Conservation (phyloP, 2,329 filamentous ascomycete genomes). For the Rachicladosporium sp. region DNA sequence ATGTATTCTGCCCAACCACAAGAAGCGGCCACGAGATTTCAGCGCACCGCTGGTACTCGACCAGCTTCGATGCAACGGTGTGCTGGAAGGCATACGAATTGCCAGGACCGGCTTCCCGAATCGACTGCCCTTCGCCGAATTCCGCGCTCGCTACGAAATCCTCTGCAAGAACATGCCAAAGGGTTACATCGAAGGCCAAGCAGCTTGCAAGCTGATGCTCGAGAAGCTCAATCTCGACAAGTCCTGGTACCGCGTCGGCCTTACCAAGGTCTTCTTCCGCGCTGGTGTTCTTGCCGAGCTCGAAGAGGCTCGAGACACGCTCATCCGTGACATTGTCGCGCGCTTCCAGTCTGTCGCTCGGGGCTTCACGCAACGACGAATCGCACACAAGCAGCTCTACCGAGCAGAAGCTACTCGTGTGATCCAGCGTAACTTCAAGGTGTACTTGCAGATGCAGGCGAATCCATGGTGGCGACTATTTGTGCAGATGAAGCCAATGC, state of each 20-base stretch:
- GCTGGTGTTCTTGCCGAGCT: slow-evolving; percentile 91
- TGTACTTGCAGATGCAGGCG: slow-evolving; percentile 77
- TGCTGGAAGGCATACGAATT: slow-evolving; percentile 95
- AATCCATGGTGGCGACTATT: slow-evolving; percentile 98
- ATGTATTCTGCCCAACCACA: slow-evolving; percentile 95
- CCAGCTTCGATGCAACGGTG: slow-evolving; percentile 96
- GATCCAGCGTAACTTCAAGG: slow-evolving; percentile 85
- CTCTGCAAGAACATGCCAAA: slow-evolving; percentile 80
- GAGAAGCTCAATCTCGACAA: slow-evolving; percentile 78
- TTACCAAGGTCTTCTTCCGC: slow-evolving; percentile 97
- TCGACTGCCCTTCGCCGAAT: slow-evolving; percentile 80
- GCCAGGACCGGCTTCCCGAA: slow-evolving; percentile 96
- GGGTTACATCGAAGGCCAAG: slow-evolving; percentile 82
- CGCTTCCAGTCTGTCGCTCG: slow-evolving; percentile 85
- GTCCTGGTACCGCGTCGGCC: slow-evolving; percentile 78
- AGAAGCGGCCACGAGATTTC: slow-evolving; percentile 89
- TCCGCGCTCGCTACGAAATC: slow-evolving; percentile 90
- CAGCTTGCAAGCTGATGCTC: slow-evolving; percentile 75
- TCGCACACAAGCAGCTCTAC: slow-evolving; percentile 87
- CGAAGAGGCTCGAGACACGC: slow-evolving; percentile 83
- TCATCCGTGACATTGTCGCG: slow-evolving; percentile 89
- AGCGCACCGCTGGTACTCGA: slow-evolving; percentile 86
- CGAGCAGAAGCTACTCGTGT: slow-evolving; percentile 88
- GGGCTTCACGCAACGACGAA: slow-evolving; percentile 76
- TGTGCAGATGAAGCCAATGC: slow-evolving; percentile 83